Base-by-base conservation (phyloP, 345 rosid species). In the Isatis tinctoria region DNA sequence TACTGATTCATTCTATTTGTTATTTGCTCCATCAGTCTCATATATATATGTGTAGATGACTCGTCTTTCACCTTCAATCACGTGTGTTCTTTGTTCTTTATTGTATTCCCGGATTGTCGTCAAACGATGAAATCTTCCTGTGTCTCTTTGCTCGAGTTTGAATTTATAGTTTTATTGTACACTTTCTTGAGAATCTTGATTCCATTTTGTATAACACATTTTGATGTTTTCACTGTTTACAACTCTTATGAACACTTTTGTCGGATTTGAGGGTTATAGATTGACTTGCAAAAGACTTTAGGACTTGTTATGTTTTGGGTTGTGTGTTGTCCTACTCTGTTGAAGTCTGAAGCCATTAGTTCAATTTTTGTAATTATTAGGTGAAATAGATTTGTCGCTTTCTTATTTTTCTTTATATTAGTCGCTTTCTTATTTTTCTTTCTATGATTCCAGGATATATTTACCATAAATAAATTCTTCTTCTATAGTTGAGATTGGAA, bases 21-120 rank as follows among this genome's bases (percentile, higher is more conserved):
- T 57, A 47, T 67, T 48, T 56, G 35, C 27, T 60, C 49, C 4
- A 3, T 8, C 48, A 24, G 24, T 58, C 7, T 53, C 66, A 28
- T 51, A 45, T 49, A n/a, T n/a, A 69, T 49, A 69, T 70, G 36
- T 77, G 76, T 77, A 77, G 76, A 77, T 77, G 67, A 56, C 76
- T 69, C 43, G 75, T 76, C 59, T 70, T 63, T 58, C 58, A 57
- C 52, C 28, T 61, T 69, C 33, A 17, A 60, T 69, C 64, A 61
- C 22, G 30, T 59, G 70, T 75, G 41, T 69, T 10, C 5, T 13
- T 20, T 10, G 5, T 8, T 20, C 27, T 43, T 17, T 60, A 66
- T 74, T 47, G 10, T 67, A 16, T 52, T 26, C 56, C 33, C 6
- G 33, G 78, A 45, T 61, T 75, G 60, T 75, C 52, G 24, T 67